phyloP scores from a whole-genome alignment of 1,284 basidiomycete genomes.

The Malassezia equina region DNA sequence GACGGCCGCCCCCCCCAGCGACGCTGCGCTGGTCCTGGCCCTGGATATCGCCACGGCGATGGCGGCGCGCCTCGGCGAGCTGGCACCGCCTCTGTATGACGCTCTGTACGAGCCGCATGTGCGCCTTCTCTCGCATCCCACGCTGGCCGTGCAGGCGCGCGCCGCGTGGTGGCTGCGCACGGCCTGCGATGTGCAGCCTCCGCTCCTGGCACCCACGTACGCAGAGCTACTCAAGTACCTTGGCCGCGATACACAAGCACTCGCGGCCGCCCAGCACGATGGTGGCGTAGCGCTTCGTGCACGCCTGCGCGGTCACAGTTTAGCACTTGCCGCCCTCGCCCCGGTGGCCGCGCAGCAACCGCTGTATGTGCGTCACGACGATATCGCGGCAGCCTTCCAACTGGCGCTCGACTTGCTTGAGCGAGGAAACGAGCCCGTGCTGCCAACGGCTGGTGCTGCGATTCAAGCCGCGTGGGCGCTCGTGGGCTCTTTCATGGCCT shows the following conservation, averaged over 20 bases:
- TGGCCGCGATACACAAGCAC: conserved; percentile 62
- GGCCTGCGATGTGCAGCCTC: conserved; percentile 79
- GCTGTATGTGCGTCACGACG: conserved; percentile 87
- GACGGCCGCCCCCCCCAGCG: conserved; percentile 63
- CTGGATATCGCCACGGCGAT: conserved; percentile 75
- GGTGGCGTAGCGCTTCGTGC: conserved; percentile 54
- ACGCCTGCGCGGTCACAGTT: conserved; percentile 75
- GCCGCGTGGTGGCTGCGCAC: conserved; percentile 77
- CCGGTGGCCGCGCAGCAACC: conserved; percentile 75
- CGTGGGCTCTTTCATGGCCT: conserved; percentile 77
- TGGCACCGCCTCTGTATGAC: conserved; percentile 78
- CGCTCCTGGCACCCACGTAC: conserved; percentile 69
- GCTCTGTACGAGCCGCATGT: conserved; percentile 75
- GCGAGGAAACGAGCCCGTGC: conserved; percentile 67
- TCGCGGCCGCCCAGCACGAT: conserved; percentile 38
- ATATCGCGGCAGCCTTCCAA: conserved; percentile 79
- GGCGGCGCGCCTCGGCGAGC: conserved; percentile 79
- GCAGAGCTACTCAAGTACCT: conserved; percentile 65
- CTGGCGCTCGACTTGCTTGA: conserved; percentile 83
- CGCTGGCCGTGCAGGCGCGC: conserved; percentile 71
- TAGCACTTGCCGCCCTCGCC: conserved; percentile 76
- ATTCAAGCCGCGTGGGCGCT: conserved; percentile 90
- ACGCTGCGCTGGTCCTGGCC: conserved; percentile 64
- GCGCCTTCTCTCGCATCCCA: conserved; percentile 74
- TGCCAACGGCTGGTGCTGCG: conserved; percentile 69